A percentile compares a stretch with the other conserved stretches of the same genome.
These are phyloP conservation scores for Alternaria triticina DNA, from an alignment of 2,329 filamentous ascomycete species.

Conservation along the genomic window DNA sequence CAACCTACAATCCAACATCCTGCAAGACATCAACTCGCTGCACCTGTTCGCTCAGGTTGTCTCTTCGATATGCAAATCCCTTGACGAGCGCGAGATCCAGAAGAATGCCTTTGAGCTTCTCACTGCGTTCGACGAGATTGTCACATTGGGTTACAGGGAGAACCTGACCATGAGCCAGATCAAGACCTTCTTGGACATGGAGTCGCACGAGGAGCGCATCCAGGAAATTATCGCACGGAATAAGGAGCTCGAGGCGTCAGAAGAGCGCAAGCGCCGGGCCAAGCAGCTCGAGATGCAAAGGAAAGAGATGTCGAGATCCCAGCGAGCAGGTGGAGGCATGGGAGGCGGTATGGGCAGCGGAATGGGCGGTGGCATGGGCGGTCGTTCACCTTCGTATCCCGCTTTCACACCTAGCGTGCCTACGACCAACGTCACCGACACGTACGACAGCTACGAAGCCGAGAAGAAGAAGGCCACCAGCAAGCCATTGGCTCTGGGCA, in stretches of 20 bases:
- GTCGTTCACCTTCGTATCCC: conserved; percentile 82
- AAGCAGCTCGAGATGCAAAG: conserved; percentile 99
- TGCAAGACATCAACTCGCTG: conserved; percentile 98
- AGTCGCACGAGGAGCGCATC: conserved; percentile 97
- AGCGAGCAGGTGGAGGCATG: conserved; percentile 55
- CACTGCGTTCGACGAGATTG: conserved; percentile 95
- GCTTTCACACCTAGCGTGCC: conserved; percentile 84
- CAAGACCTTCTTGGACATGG: conserved; percentile 99
- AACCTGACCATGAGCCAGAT: conserved; percentile 97
- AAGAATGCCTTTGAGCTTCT: conserved; percentile 95
- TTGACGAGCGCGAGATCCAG: conserved; percentile 94
- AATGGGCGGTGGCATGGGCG: conserved; percentile 56
- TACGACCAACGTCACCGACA: conserved; percentile 72
- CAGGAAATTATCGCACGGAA: conserved; percentile 79
- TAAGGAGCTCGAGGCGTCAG: conserved; percentile 97
- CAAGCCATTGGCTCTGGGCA: conserved; percentile 80
- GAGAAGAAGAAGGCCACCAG: conserved; percentile 93
- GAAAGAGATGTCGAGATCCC: conserved; percentile 87
- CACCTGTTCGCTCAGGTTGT: conserved; percentile 98
- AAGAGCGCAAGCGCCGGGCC: conserved; percentile 97
- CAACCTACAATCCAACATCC: conserved; percentile 98
- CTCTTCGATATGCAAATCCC: conserved; percentile 90
- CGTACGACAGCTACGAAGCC: conserved; percentile 92
- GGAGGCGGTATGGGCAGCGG: conserved; percentile 37
- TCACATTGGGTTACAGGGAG: conserved; percentile 93